Percentiles rank a stretch among this genome's conserved stretches.
Evolutionary conservation across 331 rosid genomes (phyloP).

Genomic region (Cydonia oblonga): DNA sequence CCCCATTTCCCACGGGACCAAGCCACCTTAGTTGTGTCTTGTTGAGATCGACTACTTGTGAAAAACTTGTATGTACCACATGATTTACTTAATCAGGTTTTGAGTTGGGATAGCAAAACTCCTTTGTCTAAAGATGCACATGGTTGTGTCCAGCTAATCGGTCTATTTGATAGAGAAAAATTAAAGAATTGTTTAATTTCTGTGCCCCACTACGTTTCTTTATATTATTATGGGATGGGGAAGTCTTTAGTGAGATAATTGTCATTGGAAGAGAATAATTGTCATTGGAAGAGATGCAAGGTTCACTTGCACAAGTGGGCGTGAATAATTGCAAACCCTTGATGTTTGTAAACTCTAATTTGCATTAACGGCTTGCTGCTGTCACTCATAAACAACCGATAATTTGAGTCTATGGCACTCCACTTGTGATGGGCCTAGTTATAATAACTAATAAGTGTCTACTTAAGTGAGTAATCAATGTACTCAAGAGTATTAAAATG

Average conservation of each 20-base stretch:
- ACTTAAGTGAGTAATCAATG: not conserved
- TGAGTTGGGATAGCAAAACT: not conserved
- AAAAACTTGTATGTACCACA: not conserved
- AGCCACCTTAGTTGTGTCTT: not conserved
- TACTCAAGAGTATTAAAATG: not conserved
- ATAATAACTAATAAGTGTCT: not conserved
- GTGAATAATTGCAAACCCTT: not conserved
- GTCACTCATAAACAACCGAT: too few relatives aligned
- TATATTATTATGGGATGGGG: not conserved
- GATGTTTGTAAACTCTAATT: too few relatives aligned
- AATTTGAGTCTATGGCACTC: not conserved
- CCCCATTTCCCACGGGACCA: not conserved
- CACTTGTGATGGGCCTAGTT: not conserved
- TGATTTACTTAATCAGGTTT: slow-evolving; percentile 1
- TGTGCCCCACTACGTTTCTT: not conserved
- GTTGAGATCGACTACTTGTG: not conserved
- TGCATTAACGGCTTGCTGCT: too few relatives aligned
- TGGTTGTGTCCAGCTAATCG: slow-evolving; percentile 1
- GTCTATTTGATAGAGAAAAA: not conserved
- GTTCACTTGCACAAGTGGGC: not conserved
- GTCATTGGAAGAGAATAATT: not conserved
- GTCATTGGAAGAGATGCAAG: not conserved
- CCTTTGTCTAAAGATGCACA: not conserved
- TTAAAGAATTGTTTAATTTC: not conserved
- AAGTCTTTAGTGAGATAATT: not conserved